Conservation (phyloP, 495 filamentous ascomycete genomes). For the Lophium mytilinum region DNA sequence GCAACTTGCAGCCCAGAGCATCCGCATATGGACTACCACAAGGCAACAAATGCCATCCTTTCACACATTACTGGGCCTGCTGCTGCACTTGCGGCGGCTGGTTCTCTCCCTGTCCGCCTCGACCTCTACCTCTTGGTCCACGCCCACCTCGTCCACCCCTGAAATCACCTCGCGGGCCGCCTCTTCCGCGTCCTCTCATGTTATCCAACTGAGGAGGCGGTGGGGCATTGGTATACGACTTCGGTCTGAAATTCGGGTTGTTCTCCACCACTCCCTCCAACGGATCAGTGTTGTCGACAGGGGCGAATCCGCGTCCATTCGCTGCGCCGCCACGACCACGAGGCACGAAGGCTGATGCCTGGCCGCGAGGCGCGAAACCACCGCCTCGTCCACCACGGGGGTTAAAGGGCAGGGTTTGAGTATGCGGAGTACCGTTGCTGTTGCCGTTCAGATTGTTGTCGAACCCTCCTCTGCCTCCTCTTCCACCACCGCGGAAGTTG, state of each 20-base stretch:
- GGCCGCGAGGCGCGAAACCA: slow-evolving; percentile 32
- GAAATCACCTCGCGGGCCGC: slow-evolving; percentile 24
- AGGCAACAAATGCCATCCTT: no score
- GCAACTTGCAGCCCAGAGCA: no score
- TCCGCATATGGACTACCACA: no score
- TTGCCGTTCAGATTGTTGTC: slow-evolving; percentile 1
- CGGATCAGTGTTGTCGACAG: slow-evolving; percentile 45
- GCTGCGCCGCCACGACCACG: slow-evolving; percentile 26
- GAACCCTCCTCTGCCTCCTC: slow-evolving; percentile 23
- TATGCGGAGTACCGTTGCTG: slow-evolving; percentile 17
- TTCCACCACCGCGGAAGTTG: slow-evolving; percentile 20
- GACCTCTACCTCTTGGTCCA: slow-evolving; percentile 10
- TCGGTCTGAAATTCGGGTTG: slow-evolving; percentile 49
- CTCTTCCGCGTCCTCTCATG: slow-evolving; percentile 36
- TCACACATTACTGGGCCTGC: no score
- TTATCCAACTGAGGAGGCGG: slow-evolving; percentile 63
- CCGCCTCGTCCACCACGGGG: slow-evolving; percentile 15
- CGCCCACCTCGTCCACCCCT: slow-evolving; percentile 15
- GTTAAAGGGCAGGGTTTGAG: slow-evolving; percentile 23
- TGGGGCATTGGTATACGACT: slow-evolving; percentile 65
- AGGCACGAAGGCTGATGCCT: slow-evolving; percentile 10
- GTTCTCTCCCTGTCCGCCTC: no score
- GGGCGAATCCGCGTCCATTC: slow-evolving; percentile 44
- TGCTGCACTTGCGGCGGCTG: no score
- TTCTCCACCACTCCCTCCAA: slow-evolving; percentile 42